phyloP scores from a whole-genome alignment of 2,329 filamentous ascomycete genomes.

The Fusarium graminum region DNA sequence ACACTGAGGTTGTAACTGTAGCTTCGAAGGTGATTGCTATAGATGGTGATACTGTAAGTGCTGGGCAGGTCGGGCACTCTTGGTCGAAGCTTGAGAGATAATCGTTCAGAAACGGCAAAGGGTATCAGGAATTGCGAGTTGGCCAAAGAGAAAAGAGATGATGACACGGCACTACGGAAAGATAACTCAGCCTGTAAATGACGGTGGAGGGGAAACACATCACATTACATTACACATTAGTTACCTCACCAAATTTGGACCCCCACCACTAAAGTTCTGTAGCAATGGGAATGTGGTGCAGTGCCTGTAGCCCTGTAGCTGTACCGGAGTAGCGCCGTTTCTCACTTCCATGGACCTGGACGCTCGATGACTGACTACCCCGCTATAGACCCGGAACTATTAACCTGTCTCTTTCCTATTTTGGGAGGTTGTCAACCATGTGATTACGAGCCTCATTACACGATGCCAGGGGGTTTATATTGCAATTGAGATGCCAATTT shows the following conservation, averaged over 20 bases:
- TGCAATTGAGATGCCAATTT: constrained; percentile 6
- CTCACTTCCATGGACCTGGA: no score
- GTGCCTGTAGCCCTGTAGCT: constrained; percentile 24
- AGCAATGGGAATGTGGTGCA: constrained; percentile 18
- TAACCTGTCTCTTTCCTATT: constrained; percentile 21
- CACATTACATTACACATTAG: constrained; percentile 17
- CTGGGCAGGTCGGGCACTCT: neutral
- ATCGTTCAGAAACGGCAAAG: neutral
- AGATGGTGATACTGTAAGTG: neutral
- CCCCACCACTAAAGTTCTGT: constrained; percentile 17
- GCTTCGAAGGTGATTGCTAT: neutral
- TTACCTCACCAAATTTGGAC: constrained; percentile 10
- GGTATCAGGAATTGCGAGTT: constrained; percentile 3
- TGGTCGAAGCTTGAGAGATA: neutral
- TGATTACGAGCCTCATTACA: constrained; percentile 38
- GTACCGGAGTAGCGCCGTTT: constrained; percentile 33
- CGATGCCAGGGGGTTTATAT: constrained; percentile 30
- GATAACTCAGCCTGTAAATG: constrained; percentile 7
- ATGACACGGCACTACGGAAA: constrained; percentile 21
- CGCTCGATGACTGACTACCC: no score
- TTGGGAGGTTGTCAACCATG: constrained; percentile 10
- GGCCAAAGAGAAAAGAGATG: constrained; percentile 19
- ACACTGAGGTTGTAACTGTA: constrained; percentile 7
- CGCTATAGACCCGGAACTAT: constrained; percentile 36
- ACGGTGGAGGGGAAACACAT: constrained; percentile 27